Evolutionary conservation across 192 early-diverging fungal genomes (phyloP), one percentile per base, ranked within the genome.

Genomic region (Coemansia sp.): DNA sequence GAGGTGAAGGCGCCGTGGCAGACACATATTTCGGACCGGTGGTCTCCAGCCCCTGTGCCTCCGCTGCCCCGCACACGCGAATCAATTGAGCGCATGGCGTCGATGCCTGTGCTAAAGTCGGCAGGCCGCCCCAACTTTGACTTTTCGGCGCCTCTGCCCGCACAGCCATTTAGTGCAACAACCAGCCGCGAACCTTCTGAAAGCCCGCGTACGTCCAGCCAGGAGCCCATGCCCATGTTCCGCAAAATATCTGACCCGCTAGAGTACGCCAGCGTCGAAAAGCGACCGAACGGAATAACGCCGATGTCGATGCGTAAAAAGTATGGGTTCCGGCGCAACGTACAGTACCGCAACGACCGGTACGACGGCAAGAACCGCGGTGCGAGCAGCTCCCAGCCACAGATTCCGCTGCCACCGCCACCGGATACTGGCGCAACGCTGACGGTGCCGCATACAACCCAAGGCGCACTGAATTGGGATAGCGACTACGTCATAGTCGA

Each of bases 401-500:
- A 66, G 58, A 68, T 60, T 42, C 60, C 63, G 58, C 44, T 60
- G 51, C 70, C 53, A 38, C 70, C 58, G 20, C 61, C 70, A 6
- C 73, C 73, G 1, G 66, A 78, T 21, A 78, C 70, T 0, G 69
- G 68, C 0, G 60, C 59, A 15, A 79, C 76, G 5, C 20, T 67
- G 61, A 54, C 61, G 40, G 53, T 20, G 50, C 44, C 17, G 62
- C 26, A 56, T 20, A 36, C 21, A 9, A 28, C 14, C 1, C 50
- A 12, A 20, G 51, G 44, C 44, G 34, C 62, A 18, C 57, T 68
- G 54, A 63, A 28, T 24, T 63, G 60, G 31, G 74, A 76, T 8
- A 61, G 31, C 58, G 76, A 79, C 55, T 79, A 79, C 31, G 70
- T 79, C 5, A 74, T 79, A 58, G 76, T 79, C 14, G 76, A 79